Base-by-base conservation (phyloP, 768 basidiomycete genomes). In the Boletus sensibilis region DNA sequence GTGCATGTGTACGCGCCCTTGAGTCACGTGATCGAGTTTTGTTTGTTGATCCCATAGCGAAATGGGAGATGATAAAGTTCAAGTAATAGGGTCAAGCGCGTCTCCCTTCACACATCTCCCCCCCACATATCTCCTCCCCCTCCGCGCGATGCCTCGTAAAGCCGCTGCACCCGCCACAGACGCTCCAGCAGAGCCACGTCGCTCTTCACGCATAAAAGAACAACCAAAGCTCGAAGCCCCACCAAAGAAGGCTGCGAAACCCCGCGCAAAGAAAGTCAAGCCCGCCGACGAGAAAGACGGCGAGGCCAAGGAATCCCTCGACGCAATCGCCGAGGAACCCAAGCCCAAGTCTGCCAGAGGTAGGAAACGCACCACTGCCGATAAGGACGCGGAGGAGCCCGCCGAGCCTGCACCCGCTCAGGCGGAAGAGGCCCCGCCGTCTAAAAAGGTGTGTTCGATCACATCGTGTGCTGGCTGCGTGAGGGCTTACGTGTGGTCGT, bases 191-290 rank as follows among this genome's bases (percentile, higher is more conserved):
- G 77, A 78, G 41, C 87, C 87, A 37, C 87, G 88, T 70, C 88
- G 88, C 73, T 89, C 87, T 9, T 73, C 81, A 33, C 85, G 88
- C 64, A 88, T 90, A 74, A 89, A 89, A 71, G 86, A 85, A 27
- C 79, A 82, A 56, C 86, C 85, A 52, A 87, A 85, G 70, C 68
- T 74, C 2, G 84, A 74, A 27, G 40, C 69, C 39, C 71, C 75
- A 7, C 68, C 70, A 37, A 88, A 86, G 81, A 88, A 85, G 69
- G 73, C 82, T 43, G 77, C 83, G 7, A 89, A 88, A 74, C 84
- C 87, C 45, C 78, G 84, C 62, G 72, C 77, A 40, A 77, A 72
- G 70, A 80, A 79, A 64, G 64, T 47, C 44, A 76, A 78, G 54
- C 63, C 71, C 54, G 66, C 65, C 50, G 68, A 68, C 39, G 69